phyloP scores from a whole-genome alignment of 2,329 filamentous ascomycete species.

The Zymoseptoria ardabiliae region DNA sequence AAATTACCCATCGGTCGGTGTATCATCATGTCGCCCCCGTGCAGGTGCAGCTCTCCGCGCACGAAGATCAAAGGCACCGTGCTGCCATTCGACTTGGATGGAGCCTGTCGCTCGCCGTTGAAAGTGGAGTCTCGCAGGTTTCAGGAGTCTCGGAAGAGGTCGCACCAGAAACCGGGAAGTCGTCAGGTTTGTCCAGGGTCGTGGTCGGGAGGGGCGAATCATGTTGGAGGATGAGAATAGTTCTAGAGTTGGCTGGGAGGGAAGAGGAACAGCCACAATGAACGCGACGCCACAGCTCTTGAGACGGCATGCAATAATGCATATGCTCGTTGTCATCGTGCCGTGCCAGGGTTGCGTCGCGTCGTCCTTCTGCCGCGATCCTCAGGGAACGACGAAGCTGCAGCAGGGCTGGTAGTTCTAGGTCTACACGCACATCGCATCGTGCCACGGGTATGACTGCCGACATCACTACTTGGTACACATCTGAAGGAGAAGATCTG shows the following conservation, averaged over 20 bases:
- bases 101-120: too few relatives aligned
- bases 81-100: too few relatives aligned
- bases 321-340: background rate
- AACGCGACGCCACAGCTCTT: background rate
- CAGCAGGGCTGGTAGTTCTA: too few relatives aligned
- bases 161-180: background rate
- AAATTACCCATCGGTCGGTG: background rate
- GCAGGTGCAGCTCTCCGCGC: too few relatives aligned
- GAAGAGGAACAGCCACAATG: background rate
- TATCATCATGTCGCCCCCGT: background rate
- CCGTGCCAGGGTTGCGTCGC: background rate
- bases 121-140: background rate
- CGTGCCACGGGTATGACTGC: too few relatives aligned
- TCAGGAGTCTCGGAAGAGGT: background rate
- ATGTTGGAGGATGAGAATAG: background rate
- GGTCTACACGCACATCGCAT: too few relatives aligned
- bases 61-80: too few relatives aligned
- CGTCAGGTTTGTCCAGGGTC: background rate
- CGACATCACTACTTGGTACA: too few relatives aligned
- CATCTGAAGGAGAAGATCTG: too few relatives aligned
- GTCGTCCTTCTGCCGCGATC: too few relatives aligned
- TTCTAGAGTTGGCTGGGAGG: background rate
- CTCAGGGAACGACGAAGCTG: too few relatives aligned
- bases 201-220: background rate
- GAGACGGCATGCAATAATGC: too few relatives aligned